A percentile compares a stretch with the other conserved stretches of the same genome.
These are phyloP conservation scores for Ascochyta pisi DNA, from an alignment of 2,329 filamentous ascomycete genomes.

Conservation along the genomic window DNA sequence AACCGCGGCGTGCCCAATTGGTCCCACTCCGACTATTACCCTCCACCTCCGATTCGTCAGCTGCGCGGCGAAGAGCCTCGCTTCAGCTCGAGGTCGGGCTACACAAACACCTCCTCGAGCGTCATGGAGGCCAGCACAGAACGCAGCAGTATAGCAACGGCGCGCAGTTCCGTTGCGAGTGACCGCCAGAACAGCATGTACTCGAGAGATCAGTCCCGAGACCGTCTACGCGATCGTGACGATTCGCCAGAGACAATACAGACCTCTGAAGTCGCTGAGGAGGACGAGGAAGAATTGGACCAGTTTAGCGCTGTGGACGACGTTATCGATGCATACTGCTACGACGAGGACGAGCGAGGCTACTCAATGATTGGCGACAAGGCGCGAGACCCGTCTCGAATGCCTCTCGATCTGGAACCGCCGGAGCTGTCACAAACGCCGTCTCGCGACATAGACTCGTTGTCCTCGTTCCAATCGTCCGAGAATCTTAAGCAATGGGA, in stretches of 20 bases:
- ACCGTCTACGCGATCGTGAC: slow-evolving; percentile 34
- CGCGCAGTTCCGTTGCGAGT: slow-evolving; percentile 73
- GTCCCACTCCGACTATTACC: slow-evolving; percentile 45
- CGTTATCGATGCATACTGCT: slow-evolving; percentile 66
- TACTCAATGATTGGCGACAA: slow-evolving; percentile 16
- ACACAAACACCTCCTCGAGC: slow-evolving; percentile 66
- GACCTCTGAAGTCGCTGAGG: slow-evolving; percentile 34
- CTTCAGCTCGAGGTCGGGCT: slow-evolving; percentile 65
- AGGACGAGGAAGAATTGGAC: slow-evolving; percentile 23
- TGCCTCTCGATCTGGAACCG: slow-evolving; percentile 29
- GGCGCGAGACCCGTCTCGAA: slow-evolving; percentile 22
- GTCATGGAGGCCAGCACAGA: slow-evolving; percentile 70
- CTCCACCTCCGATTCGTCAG: slow-evolving; percentile 31
- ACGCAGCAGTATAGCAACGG: slow-evolving; percentile 81
- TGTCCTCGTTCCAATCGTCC: slow-evolving; percentile 35
- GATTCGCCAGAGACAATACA: slow-evolving; percentile 40
- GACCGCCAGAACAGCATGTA: slow-evolving; percentile 58
- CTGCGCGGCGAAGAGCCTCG: slow-evolving; percentile 55
- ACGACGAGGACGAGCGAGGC: slow-evolving; percentile 54
- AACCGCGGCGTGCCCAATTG: slow-evolving; percentile 47
- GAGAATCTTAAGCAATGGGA: slow-evolving; percentile 32
- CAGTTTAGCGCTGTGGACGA: slow-evolving; percentile 64
- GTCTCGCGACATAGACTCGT: slow-evolving; percentile 35
- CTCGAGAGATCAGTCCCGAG: slow-evolving; percentile 47
- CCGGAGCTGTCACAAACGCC: slow-evolving; percentile 37